phyloP scores from a whole-genome alignment of 2,329 filamentous ascomycete species.

The Paecilomyces sp. region DNA sequence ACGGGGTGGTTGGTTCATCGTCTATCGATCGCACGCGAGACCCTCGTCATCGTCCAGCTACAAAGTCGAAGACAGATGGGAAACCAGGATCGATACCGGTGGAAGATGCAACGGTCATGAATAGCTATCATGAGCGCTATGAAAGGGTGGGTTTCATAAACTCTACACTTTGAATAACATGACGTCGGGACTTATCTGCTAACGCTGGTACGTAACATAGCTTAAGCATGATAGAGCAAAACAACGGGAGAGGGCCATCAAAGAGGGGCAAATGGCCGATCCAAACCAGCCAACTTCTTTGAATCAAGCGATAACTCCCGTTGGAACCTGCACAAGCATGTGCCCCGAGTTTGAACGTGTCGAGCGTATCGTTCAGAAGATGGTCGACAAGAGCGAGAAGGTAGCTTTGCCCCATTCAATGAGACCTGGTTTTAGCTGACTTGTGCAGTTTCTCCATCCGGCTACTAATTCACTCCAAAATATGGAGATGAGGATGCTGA shows the following conservation, averaged over 20 bases:
- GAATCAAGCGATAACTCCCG: conserved; percentile 53
- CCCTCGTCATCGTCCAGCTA: conserved; percentile 7
- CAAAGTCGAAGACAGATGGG: conserved; percentile 6
- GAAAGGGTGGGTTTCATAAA: conserved; percentile 22
- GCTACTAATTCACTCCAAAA: conserved; percentile 24
- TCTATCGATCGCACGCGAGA: conserved; percentile 10
- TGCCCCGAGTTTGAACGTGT: conserved; percentile 58
- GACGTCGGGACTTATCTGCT: not conserved
- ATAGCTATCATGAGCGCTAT: conserved; percentile 27
- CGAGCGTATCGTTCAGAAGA: conserved; percentile 54
- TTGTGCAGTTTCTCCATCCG: conserved; percentile 26
- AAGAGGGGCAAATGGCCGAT: conserved; percentile 48
- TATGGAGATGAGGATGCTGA: conserved; percentile 49
- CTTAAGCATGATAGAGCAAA: conserved; percentile 44
- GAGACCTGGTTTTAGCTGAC: not conserved
- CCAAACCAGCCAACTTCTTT: conserved; percentile 54
- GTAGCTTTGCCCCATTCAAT: conserved; percentile 23
- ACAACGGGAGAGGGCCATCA: conserved; percentile 46
- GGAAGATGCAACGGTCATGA: conserved; percentile 16
- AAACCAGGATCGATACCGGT: conserved; percentile 8
- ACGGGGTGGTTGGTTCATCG: conserved; percentile 5
- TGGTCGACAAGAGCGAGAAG: conserved; percentile 55
- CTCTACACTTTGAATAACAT: not conserved
- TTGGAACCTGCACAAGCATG: conserved; percentile 57
- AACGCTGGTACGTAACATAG: conserved; percentile 19